phyloP scores from a whole-genome alignment of 176 grass and related monocot species.

The Otatea glauca region DNA sequence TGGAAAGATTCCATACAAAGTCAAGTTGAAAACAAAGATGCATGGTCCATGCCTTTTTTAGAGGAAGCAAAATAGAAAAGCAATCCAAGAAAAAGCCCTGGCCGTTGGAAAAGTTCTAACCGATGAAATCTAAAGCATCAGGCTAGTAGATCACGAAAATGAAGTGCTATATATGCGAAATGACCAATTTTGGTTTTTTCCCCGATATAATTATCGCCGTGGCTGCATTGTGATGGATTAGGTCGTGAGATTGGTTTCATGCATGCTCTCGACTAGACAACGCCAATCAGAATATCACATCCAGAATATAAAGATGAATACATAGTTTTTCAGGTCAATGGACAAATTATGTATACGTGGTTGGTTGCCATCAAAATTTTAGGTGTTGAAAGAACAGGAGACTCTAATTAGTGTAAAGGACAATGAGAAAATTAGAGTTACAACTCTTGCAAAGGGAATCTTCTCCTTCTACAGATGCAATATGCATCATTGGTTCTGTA shows the following conservation, averaged over 20 bases:
- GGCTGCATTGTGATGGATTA: not conserved
- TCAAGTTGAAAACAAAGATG: not conserved
- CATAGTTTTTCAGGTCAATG: not conserved
- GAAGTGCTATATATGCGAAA: not conserved
- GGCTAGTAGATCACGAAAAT: not conserved
- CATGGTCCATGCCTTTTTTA: not conserved
- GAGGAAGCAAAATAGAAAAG: conserved; percentile 4
- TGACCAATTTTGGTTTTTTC: not conserved
- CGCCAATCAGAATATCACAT: not conserved
- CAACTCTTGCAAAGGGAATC: conserved; percentile 36
- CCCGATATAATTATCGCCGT: not conserved
- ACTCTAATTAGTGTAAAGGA: not conserved
- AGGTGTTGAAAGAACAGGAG: conserved; percentile 26
- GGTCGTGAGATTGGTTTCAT: not conserved
- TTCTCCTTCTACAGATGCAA: conserved; percentile 34
- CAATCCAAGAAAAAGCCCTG: not conserved
- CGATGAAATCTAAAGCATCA: not conserved
- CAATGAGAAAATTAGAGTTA: conserved; percentile 13
- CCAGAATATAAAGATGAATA: not conserved
- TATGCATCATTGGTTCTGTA: conserved; percentile 41
- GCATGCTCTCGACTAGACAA: not conserved
- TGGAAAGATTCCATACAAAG: not conserved
- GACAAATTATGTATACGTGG: conserved; percentile 8
- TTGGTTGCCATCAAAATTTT: conserved; percentile 20
- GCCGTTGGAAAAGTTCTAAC: not conserved